Evolutionary conservation across 441 rosid species (phyloP), one percentile per base, ranked within the genome.

Genomic region (Erysimum pusillum): DNA sequence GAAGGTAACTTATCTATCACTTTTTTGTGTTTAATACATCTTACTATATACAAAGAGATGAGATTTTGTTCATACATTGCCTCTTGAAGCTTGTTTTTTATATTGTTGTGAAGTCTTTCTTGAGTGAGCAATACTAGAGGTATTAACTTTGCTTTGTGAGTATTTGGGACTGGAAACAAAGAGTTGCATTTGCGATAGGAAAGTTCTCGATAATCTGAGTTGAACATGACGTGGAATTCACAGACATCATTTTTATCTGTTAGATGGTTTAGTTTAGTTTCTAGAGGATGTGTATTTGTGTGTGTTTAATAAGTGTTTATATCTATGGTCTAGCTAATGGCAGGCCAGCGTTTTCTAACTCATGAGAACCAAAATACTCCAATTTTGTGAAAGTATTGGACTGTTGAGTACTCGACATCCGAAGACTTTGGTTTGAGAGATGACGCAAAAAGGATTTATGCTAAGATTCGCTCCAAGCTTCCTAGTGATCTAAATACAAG

Each of bases 1-100:
- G 99, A 96, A 91, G 98, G 99, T 93, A 88, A 88, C 65, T 75
- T 31, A 34, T 68, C 71, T 71, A 49, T 58, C 60, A 67, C 17
- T 59, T 74, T 13, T 61, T 42, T 57, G 18, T 52, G 31, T 74
- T 48, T 51, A 20, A 15, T 76, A 45, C 65, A 44, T 67, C 46
- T 36, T 61, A 5, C 44, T 61, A 5, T 61, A 9, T 54, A 22
- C 17, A 22, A 60, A 41, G 54, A 8, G 60, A n/a, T n/a, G 3
- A 62, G 46, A 9, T 1, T 42, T 14, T 71, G 60, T 57, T 76
- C 28, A n/a, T 81, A 5, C 60, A 45, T 71, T 42, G 48, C 45
- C 61, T 60, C 63, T 59, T 74, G 51, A 79, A 70, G 58, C 48
- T 44, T 71, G 38, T 69, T 11, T 41, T 63, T 36, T 57, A 39